Evolutionary conservation across 345 rosid genomes (phyloP).

Genomic region (Eucalyptus cloeziana): DNA sequence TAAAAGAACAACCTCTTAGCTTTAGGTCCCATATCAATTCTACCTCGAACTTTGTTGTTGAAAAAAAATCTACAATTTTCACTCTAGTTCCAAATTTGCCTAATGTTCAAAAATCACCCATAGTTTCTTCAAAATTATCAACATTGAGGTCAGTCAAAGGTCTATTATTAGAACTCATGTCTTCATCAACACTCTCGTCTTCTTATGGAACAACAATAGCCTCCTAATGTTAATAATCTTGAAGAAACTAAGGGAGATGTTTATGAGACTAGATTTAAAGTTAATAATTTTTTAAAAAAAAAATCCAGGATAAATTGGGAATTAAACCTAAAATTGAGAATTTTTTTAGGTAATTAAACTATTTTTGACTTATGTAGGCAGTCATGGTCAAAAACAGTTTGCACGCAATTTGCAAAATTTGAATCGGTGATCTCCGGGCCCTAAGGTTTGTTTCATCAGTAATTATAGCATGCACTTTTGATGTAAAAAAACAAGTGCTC

Average conservation of each 20-base stretch:
- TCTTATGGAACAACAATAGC: background rate
- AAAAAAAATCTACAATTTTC: too few species aligned
- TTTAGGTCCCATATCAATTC: too few species aligned
- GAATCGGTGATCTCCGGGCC: background rate
- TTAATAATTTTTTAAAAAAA: background rate
- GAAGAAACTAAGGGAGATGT: fast-evolving
- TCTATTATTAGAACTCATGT: fast-evolving
- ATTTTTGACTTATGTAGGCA: background rate
- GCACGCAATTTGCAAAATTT: background rate
- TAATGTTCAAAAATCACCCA: background rate
- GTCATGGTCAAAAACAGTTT: background rate
- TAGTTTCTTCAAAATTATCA: background rate
- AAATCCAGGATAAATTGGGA: background rate
- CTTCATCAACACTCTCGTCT: background rate
- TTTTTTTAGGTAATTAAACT: background rate
- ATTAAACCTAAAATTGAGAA: background rate
- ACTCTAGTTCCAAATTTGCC: too few species aligned
- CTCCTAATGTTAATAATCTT: background rate
- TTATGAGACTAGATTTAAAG: background rate
- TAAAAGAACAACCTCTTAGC: too few species aligned
- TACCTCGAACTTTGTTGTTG: too few species aligned
- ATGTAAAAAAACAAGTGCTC: background rate
- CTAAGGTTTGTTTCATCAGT: background rate
- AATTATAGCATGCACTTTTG: background rate
- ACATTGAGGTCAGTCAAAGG: fast-evolving